phyloP scores from a whole-genome alignment of 2,329 filamentous ascomycete species.

The Fusarium luffae region DNA sequence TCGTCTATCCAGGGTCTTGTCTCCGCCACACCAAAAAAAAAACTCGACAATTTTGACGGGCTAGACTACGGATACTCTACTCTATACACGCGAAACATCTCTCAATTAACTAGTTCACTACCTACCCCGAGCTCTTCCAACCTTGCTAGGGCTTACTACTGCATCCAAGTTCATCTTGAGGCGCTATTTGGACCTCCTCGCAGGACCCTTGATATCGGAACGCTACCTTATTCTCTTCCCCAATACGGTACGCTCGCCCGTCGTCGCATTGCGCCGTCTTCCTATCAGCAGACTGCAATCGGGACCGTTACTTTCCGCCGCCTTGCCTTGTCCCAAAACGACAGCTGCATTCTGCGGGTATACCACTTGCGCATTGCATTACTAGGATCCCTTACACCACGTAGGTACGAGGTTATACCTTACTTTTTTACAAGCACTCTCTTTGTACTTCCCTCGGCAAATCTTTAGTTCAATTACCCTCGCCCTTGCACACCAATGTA shows the following conservation, averaged over 20 bases:
- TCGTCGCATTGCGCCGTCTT: slow-evolving; percentile 40
- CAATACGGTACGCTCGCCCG: slow-evolving; percentile 37
- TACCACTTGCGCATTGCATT: slow-evolving; percentile 24
- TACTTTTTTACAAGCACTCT: slow-evolving; percentile 5
- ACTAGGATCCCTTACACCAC: slow-evolving; percentile 28
- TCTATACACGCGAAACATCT: neutral
- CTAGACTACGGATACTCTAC: neutral
- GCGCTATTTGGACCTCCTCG: slow-evolving; percentile 9
- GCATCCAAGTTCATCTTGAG: neutral
- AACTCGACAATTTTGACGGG: slow-evolving; percentile 3
- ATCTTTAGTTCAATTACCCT: slow-evolving; percentile 12
- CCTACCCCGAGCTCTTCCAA: slow-evolving; percentile 12
- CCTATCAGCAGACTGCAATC: slow-evolving; percentile 19
- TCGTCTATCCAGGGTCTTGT: slow-evolving; percentile 1
- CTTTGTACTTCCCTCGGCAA: slow-evolving; percentile 34
- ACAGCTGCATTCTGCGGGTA: slow-evolving; percentile 17
- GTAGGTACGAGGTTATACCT: slow-evolving; percentile 25
- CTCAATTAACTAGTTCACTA: neutral
- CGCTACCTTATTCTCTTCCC: slow-evolving; percentile 23
- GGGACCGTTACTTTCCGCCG: slow-evolving; percentile 30
- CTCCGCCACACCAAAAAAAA: slow-evolving; percentile 6
- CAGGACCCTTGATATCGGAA: slow-evolving; percentile 24
- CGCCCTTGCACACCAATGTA: slow-evolving; percentile 30
- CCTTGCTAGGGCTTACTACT: slow-evolving; percentile 19
- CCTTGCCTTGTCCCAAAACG: slow-evolving; percentile 4